Conservation (phyloP, 805 yeast genomes). For the Saccharomycopsis schoenii region DNA sequence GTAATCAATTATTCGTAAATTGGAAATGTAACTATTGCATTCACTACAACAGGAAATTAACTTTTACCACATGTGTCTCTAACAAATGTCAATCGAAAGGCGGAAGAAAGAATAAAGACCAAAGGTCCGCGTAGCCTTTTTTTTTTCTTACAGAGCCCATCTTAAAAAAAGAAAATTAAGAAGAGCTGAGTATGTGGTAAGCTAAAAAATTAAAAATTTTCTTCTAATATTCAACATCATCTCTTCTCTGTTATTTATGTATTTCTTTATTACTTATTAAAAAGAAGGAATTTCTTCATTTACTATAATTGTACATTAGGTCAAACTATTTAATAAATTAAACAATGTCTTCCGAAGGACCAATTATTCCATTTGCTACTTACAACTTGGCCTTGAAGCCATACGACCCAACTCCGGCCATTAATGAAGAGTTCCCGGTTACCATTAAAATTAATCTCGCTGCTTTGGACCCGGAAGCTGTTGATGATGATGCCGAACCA, state of each 20-base stretch:
- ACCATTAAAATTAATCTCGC: slow-evolving; percentile 90
- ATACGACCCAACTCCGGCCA: slow-evolving; percentile 78
- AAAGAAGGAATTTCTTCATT: neutral
- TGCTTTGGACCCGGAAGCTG: slow-evolving; percentile 85
- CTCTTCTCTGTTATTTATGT: neutral
- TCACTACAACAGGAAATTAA: too few species aligned
- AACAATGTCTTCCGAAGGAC: slow-evolving; percentile 39
- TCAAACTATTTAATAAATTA: neutral
- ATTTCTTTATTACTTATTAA: neutral
- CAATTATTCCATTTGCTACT: slow-evolving; percentile 74
- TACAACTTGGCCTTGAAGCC: slow-evolving; percentile 81
- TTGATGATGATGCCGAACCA: slow-evolving; percentile 73
- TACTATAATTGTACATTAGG: neutral
- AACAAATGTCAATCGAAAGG: too few species aligned
- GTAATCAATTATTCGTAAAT: too few species aligned
- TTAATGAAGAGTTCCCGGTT: slow-evolving; percentile 77
- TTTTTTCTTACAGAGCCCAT: neutral
- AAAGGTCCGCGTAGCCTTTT: neutral
- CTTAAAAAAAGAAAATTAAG: neutral
- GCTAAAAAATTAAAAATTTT: neutral
- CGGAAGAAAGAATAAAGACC: neutral
- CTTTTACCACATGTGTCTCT: too few species aligned
- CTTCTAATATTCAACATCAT: neutral
- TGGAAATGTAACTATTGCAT: too few species aligned
- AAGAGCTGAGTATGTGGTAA: neutral